Evolutionary conservation across 2,329 filamentous ascomycete species (phyloP).

Genomic region (Venturia asperata): DNA sequence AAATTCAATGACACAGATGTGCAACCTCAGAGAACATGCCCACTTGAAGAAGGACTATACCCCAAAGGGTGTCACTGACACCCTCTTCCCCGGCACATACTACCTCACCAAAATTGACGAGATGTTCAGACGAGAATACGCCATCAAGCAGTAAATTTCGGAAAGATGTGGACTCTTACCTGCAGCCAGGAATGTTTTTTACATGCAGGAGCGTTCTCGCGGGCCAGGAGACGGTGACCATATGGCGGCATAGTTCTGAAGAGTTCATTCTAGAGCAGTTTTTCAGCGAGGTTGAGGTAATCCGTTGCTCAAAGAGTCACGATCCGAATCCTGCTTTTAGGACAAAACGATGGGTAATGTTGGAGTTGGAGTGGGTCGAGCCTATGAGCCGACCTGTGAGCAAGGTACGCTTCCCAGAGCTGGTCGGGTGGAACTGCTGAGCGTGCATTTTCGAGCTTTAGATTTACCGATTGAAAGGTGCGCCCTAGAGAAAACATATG

Average conservation of each 20-base stretch:
- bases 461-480: background rate
- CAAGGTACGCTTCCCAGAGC: background rate
- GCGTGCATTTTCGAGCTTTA: background rate
- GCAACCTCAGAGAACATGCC: slow-evolving; percentile 45
- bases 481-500: background rate
- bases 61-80: slow-evolving; percentile 39
- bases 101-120: slow-evolving; percentile 45
- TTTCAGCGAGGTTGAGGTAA: background rate
- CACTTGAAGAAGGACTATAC: slow-evolving; percentile 45
- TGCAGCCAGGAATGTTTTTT: background rate
- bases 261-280: background rate
- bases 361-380: background rate
- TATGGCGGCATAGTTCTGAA: background rate
- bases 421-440: background rate
- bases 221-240: background rate
- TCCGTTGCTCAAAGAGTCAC: background rate
- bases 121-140: slow-evolving; percentile 46
- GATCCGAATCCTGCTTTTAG: background rate
- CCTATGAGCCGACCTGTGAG: background rate
- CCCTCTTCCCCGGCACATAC: slow-evolving; percentile 43
- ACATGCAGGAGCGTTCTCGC: background rate
- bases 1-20: slow-evolving; percentile 34
- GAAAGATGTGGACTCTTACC: background rate
- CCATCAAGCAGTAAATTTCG: slow-evolving; percentile 40
- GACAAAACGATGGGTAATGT: background rate